Base-by-base conservation (phyloP, 2,329 filamentous ascomycete species). In the Eutypella sp. region DNA sequence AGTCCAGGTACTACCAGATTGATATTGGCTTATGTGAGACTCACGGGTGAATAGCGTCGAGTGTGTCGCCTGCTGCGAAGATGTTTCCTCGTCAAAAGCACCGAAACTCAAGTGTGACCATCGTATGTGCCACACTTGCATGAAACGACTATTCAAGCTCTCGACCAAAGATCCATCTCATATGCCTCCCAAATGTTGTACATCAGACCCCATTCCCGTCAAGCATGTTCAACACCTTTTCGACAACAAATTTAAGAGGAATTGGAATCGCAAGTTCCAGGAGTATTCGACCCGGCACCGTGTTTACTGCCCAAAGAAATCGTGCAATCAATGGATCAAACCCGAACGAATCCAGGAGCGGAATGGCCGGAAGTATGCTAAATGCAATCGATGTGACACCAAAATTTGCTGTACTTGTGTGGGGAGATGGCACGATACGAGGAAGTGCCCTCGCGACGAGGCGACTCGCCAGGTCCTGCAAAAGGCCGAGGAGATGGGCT, bases 131-230 rank as follows among this genome's bases (percentile, higher is more conserved):
- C 75, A 86, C 52, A 64, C 75, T 7, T 95, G 90, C 63, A 71
- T 96, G 34, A 85, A 82, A 63, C 79, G 82, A 41, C 76, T 81
- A 47, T 95, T 95, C 67, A 81, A 76, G 44, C 74, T 89, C 49
- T 93, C 89, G 10, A 73, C 91, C 50, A 83, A 76, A 36, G 87
- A 95, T 61, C 82, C 87, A 1, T 78, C 82, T 49, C 83, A 89
- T 54, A 95, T 95, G 88, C 89, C 90, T 16, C 90, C 90, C 0
- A 79, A 76, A 60, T 96, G 89, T 66, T 96, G 89, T 66, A 85
- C 79, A 3, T 59, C 76, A 18, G 80, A 89, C 11, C 78, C 81
- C 54, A 95, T 95, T 47, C 81, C 85, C 0, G 69, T 90, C 6
- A 83, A 82, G 54, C 82, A 89, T 61, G 89, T 92, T 23, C 86